Base-by-base conservation (phyloP, 2,329 filamentous ascomycete genomes). In the Tolypocladium amazonense region DNA sequence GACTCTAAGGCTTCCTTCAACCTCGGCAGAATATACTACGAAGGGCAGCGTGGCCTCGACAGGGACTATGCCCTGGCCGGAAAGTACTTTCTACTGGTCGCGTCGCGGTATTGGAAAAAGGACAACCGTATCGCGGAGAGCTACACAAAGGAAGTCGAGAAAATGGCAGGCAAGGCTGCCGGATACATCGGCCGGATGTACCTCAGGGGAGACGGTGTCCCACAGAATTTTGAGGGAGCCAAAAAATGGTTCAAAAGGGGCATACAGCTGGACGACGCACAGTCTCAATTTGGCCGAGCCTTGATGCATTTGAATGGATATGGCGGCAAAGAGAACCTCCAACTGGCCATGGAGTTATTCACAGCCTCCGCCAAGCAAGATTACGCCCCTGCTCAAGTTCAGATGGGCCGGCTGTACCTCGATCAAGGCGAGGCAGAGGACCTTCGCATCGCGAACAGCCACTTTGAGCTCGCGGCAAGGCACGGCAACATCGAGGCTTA, bases 151-250 rank as follows among this genome's bases (percentile, higher is more conserved):
- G 83, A 84, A 1, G 85, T 90, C 35, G 91, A 95, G 65, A 92
- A 89, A 71, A 79, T 88, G 35, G 92, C 91, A 0, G 83, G 86
- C 1, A 95, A 92, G 72, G 88, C 92, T 0, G 92, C 92, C 5
- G 92, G 90, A 3, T 94, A 89, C 70, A 83, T 97, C 27, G 92
- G 92, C 1, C 82, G 90, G 57, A 96, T 97, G 88, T 93, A 91
- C 70, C 76, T 97, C 62, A 87, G 92, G 9, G 92, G 92, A 11
- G 92, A 97, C 70, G 91, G 90, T 18, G 85, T 91, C 62, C 80
- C 86, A 53, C 90, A 93, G 71, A 90, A 88, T 73, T 93, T 87
- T 64, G 82, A 85, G 35, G 85, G 87, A 61, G 92, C 92, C 3
- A 81, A 82, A 65, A 83, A 83, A 41, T 97, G 92, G 92, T 94